phyloP scores from a whole-genome alignment of 345 rosid species.

The Trapa incisa region DNA sequence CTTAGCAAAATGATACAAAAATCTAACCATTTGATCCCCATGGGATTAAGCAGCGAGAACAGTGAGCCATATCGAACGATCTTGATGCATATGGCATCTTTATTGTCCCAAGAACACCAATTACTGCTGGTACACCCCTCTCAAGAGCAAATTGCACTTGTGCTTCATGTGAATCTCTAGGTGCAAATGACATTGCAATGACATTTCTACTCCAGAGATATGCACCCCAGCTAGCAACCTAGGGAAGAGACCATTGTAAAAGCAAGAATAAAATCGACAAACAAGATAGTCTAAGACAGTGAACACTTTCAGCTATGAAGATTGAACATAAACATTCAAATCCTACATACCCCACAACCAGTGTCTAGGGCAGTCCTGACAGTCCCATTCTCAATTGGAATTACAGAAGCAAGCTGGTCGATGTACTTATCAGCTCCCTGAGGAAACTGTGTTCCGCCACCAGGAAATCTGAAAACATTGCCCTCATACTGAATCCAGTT shows the following conservation, averaged over 20 bases:
- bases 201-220: conserved; percentile 97
- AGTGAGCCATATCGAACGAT: conserved; percentile 96
- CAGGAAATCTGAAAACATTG: conserved; percentile 80
- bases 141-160: conserved; percentile 98
- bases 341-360: conserved; percentile 86
- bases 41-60: conserved; percentile 95
- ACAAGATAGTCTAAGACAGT: not conserved
- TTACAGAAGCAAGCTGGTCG: conserved; percentile 82
- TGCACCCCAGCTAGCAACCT: conserved; percentile 99
- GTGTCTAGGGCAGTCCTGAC: conserved; percentile 96
- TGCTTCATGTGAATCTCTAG: conserved; percentile 97
- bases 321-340: conserved; percentile 5
- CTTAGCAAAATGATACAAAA: not conserved
- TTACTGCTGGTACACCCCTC: conserved; percentile 97
- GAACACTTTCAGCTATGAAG: not conserved
- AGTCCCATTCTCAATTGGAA: conserved; percentile 78
- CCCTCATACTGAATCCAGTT: conserved; percentile 75
- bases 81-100: conserved; percentile 88
- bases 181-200: conserved; percentile 93
- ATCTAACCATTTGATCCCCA: conserved; percentile 91
- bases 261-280: not conserved
- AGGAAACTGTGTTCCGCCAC: conserved; percentile 99
- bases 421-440: conserved; percentile 97
- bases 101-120: conserved; percentile 92
- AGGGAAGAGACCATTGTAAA: conserved; percentile 5